These are phyloP conservation scores for Annona squamosa DNA, from an alignment of 164 flowering plant genomes.

Conservation along the genomic window DNA sequence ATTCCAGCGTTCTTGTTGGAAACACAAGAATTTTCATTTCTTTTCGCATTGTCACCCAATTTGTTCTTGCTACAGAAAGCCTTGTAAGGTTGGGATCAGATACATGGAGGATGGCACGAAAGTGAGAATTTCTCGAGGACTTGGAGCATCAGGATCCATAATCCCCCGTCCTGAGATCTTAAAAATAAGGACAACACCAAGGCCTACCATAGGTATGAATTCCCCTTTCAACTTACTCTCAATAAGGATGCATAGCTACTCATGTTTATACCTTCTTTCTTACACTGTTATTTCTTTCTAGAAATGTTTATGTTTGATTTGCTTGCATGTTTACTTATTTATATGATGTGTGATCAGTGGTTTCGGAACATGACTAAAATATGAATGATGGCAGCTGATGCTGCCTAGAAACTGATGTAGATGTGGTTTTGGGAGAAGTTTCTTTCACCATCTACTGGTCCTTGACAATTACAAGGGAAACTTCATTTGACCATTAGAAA, in stretches of 20 bases:
- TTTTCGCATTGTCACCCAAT: too few relatives aligned
- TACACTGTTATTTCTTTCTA: not conserved
- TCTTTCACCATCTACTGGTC: not conserved
- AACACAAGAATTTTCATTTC: too few relatives aligned
- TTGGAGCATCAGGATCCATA: conserved; percentile 76
- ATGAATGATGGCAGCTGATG: not conserved
- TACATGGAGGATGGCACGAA: conserved; percentile 84
- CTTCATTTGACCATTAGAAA: not conserved
- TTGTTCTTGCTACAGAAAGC: conserved; percentile 42
- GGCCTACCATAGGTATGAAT: conserved; percentile 66
- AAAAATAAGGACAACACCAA: conserved; percentile 74
- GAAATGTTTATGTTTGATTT: not conserved
- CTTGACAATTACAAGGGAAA: not conserved
- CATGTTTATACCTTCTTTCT: not conserved
- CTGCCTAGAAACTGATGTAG: not conserved
- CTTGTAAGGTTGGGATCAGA: conserved; percentile 68
- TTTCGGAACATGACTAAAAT: not conserved
- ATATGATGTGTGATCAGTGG: not conserved
- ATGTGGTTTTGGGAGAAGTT: not conserved
- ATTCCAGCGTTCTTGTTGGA: too few relatives aligned
- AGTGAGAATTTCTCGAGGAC: conserved; percentile 80
- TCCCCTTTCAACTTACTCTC: not conserved
- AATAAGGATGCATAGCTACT: not conserved
- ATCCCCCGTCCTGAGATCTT: conserved; percentile 95
- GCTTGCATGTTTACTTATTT: not conserved